Evolutionary conservation across 176 grass and related monocot genomes (phyloP).

Genomic region (Urochloa ruziziensis): DNA sequence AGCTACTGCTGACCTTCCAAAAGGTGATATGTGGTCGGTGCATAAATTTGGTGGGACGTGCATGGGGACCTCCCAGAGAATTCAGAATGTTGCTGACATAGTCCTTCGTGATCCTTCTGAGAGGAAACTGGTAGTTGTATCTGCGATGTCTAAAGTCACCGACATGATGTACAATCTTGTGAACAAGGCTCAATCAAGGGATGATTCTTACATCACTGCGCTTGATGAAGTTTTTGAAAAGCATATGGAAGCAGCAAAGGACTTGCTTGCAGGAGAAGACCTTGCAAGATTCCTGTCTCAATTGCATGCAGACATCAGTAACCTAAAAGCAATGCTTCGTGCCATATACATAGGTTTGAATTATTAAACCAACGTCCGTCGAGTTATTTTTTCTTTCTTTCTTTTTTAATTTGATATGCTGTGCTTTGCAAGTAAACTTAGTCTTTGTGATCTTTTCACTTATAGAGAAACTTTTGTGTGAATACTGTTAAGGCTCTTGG

Average conservation of each 20-base stretch:
- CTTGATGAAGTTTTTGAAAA: constrained; percentile 83
- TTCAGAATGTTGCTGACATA: constrained; percentile 91
- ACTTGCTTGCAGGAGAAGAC: constrained; percentile 82
- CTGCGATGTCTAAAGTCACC: constrained; percentile 96
- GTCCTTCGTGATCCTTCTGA: constrained; percentile 73
- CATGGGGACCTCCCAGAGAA: constrained; percentile 82
- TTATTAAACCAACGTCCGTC: neutral
- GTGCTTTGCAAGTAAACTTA: neutral
- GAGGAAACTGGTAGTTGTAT: constrained; percentile 87
- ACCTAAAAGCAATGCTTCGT: constrained; percentile 88
- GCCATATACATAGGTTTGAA: constrained; percentile 89
- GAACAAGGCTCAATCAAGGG: constrained; percentile 78
- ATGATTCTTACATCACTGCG: constrained; percentile 70
- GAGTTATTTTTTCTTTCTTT: too few species aligned
- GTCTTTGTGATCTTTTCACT: neutral
- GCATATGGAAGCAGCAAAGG: constrained; percentile 79
- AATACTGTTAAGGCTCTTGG: neutral
- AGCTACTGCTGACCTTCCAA: constrained; percentile 44
- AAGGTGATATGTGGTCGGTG: constrained; percentile 95
- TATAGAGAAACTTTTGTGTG: neutral
- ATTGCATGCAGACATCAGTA: constrained; percentile 73
- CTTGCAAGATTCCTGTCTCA: constrained; percentile 84
- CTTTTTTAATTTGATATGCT: neutral
- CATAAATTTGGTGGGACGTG: constrained; percentile 99
- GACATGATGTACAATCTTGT: constrained; percentile 97